Conservation (phyloP, 768 basidiomycete genomes). For the Hirschioporus abietinus region DNA sequence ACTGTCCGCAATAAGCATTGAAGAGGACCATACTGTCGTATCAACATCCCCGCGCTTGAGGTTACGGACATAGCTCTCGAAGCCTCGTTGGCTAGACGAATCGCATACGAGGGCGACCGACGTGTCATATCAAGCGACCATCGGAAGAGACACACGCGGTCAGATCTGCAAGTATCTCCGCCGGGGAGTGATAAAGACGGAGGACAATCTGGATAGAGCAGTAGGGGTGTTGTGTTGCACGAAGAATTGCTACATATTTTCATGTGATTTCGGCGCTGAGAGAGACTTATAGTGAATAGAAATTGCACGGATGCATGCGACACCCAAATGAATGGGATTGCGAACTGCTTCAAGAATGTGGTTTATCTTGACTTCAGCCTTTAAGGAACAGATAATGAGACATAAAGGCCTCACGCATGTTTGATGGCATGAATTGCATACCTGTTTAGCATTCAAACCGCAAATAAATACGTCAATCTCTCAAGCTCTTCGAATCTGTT, state of each 20-base stretch:
- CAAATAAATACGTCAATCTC: slow-evolving; percentile 63
- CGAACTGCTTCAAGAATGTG: slow-evolving; percentile 58
- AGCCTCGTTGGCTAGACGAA: slow-evolving; percentile 54
- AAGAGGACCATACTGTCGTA: slow-evolving; percentile 41
- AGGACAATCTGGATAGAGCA: slow-evolving; percentile 60
- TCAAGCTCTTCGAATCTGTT: slow-evolving; percentile 46
- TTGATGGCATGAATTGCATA: slow-evolving; percentile 14
- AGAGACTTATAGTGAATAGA: slow-evolving; percentile 52
- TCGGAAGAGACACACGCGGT: slow-evolving; percentile 56
- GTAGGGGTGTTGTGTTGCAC: slow-evolving; percentile 57
- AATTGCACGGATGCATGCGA: slow-evolving; percentile 57
- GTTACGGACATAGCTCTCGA: slow-evolving; percentile 52
- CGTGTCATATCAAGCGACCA: slow-evolving; percentile 53
- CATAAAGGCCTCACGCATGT: background rate
- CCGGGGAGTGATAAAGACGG: slow-evolving; percentile 56
- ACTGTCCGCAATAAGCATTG: background rate
- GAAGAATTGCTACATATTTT: background rate
- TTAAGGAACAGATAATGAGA: background rate
- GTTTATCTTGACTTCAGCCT: slow-evolving; percentile 57
- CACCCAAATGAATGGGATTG: slow-evolving; percentile 63
- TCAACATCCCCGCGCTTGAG: slow-evolving; percentile 48
- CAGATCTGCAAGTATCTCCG: slow-evolving; percentile 62
- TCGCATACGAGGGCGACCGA: slow-evolving; percentile 60
- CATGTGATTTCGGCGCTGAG: background rate
- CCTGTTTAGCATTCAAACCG: slow-evolving; percentile 51